Percentiles rank a stretch among this genome's conserved stretches.
These are phyloP conservation scores for Nannochloris sp. DNA, from an alignment of 139 green algal genomes.

Conservation along the genomic window DNA sequence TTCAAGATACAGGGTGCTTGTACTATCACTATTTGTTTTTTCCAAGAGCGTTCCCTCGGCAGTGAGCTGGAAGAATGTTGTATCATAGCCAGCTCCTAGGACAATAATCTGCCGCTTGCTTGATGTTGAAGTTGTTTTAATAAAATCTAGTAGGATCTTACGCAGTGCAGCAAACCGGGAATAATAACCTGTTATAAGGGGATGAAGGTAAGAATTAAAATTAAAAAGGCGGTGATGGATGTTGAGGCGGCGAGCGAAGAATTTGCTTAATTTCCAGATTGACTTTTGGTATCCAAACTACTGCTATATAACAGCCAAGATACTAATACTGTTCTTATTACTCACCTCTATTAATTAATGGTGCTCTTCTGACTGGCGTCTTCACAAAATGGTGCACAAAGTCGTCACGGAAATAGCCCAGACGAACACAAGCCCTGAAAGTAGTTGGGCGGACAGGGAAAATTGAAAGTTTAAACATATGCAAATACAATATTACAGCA, in stretches of 20 bases:
- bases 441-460: not conserved
- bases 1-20: conserved; percentile 70
- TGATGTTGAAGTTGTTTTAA: conserved; percentile 17
- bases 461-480: not conserved
- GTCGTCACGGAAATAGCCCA: conserved; percentile 78
- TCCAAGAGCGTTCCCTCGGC: conserved; percentile 12
- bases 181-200: conserved; percentile 66
- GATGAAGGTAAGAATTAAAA: not conserved
- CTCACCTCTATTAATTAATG: conserved; percentile 82
- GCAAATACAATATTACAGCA: too few species aligned
- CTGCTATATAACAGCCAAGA: too few species aligned
- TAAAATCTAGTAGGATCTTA: conserved; percentile 52
- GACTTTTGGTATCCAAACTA: too few species aligned
- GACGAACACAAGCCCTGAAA: conserved; percentile 61
- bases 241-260: not conserved
- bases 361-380: conserved; percentile 40
- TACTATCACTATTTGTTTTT: not conserved
- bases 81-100: conserved; percentile 84
- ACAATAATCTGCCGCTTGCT: conserved; percentile 57
- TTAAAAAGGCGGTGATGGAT: not conserved
- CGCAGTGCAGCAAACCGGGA: conserved; percentile 52
- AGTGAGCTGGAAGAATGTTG: conserved; percentile 67
- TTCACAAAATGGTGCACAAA: conserved; percentile 78
- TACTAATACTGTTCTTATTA: too few species aligned
- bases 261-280: too few species aligned